These are phyloP conservation scores for Rhodamnia rubescens DNA, from an alignment of 345 rosid genomes.

Conservation along the genomic window DNA sequence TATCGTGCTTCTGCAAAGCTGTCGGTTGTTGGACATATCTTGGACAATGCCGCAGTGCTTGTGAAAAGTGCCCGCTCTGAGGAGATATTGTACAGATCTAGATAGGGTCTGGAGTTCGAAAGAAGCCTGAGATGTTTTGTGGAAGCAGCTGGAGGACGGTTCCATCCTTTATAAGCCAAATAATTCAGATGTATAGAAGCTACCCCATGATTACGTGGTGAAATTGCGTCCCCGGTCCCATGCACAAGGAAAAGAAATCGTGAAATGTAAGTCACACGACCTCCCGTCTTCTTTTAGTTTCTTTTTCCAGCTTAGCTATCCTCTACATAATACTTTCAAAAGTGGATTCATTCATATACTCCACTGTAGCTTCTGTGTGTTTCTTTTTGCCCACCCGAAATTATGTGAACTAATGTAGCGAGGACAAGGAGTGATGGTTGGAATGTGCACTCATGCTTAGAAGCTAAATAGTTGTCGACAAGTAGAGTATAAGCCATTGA, in stretches of 20 bases:
- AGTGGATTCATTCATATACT: not conserved
- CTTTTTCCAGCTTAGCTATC: not conserved
- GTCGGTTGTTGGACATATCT: conserved; percentile 13
- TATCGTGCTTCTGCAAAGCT: not conserved
- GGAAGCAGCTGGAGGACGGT: conserved; percentile 5
- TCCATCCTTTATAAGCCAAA: conserved; percentile 20
- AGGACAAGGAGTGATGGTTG: not conserved
- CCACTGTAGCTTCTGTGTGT: not conserved
- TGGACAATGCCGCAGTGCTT: not conserved
- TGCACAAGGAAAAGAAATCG: conserved; percentile 8
- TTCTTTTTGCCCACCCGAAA: not conserved
- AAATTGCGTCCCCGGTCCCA: conserved; percentile 3
- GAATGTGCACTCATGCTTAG: not conserved
- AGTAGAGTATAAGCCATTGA: not conserved
- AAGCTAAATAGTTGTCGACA: not conserved
- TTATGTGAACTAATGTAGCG: not conserved
- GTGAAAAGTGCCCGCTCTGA: conserved; percentile 6
- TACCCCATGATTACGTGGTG: conserved; percentile 30
- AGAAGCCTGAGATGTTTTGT: conserved; percentile 7
- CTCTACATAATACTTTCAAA: not conserved
- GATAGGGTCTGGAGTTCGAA: not conserved
- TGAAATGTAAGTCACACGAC: conserved; percentile 5
- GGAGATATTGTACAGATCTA: not conserved
- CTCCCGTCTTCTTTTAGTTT: not conserved
- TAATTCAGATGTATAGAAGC: conserved; percentile 31